Base-by-base conservation (phyloP, 2,329 filamentous ascomycete species). In the Verticillium dahliae region DNA sequence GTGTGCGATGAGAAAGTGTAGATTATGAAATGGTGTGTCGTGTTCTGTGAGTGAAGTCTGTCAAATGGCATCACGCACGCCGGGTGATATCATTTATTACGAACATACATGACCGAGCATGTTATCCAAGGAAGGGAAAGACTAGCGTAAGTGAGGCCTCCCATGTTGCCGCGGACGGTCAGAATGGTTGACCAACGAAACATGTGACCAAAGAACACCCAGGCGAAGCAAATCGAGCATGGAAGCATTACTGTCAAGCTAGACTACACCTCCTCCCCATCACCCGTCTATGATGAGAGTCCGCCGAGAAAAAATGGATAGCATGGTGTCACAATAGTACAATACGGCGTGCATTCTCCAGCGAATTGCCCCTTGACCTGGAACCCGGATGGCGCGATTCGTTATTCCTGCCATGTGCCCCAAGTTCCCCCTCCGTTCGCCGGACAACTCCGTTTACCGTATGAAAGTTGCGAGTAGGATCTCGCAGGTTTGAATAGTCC, bases 251-350 rank as follows among this genome's bases (percentile, higher is more conserved):
- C 59, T 69, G 63, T 64, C 74, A 72, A 72, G 72, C 71, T 75
- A 79, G 69, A 76, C 73, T 75, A 78, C 72, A 76, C 75, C 74
- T 74, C 70, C 71, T 68, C 71, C 71, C 68, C 71, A 69, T 72
- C 74, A 72, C 73, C 72, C 72, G 70, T 81, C 78, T 81, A 81
- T 81, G 73, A 78, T 75, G 73, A 78, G 74, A 74, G 74, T 71
- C 70, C 69, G 71, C 71, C 69, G 54, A 56, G 54, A 56, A 67
- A 67, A 68, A 71, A 72, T 70, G 71, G 69, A 74, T 77, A 75
- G 71, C 72, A 72, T 74, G 71, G 74, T 74, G 76, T 77, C 74
- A 80, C 74, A 81, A 81, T 78, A 81, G 75, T 82, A 82, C 80
- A 81, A 74, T 76, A 74, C 74, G 70, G 72, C 67, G 66, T 70